These are phyloP conservation scores for Crucibulum laeve DNA, from an alignment of 768 basidiomycete genomes.

Conservation along the genomic window DNA sequence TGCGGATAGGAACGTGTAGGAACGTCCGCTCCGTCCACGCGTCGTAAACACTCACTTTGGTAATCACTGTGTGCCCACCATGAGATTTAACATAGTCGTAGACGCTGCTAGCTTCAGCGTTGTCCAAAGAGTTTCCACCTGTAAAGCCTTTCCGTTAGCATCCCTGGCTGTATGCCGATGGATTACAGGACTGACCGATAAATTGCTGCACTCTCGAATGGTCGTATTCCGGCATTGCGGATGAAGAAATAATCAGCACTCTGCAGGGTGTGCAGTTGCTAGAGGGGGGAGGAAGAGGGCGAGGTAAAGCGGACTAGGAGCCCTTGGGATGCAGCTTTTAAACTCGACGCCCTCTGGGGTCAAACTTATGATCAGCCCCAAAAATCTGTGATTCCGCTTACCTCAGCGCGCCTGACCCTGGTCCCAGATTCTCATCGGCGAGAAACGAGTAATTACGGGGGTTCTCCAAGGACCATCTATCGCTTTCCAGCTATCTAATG, in stretches of 20 bases:
- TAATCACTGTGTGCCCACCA: constrained; percentile 98
- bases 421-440: background rate
- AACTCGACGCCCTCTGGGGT: constrained; percentile 26
- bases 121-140: constrained; percentile 94
- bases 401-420: constrained; percentile 17
- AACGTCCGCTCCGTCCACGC: too few relatives aligned
- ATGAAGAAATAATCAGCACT: too few relatives aligned
- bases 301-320: constrained; percentile 8
- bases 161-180: too few relatives aligned
- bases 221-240: constrained; percentile 46
- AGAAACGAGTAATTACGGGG: too few relatives aligned
- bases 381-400: constrained; percentile 32
- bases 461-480: too few relatives aligned
- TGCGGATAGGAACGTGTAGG: constrained; percentile 1
- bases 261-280: constrained; percentile 11
- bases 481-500: too few relatives aligned
- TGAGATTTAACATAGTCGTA: constrained; percentile 87
- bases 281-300: constrained; percentile 12
- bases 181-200: constrained; percentile 33
- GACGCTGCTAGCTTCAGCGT: constrained; percentile 73
- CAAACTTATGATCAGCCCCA: constrained; percentile 39
- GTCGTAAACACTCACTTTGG: constrained; percentile 65
- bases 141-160: too few relatives aligned
- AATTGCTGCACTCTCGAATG: constrained; percentile 53
- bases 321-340: constrained; percentile 18